Percentiles rank a stretch among this genome's conserved stretches.
Conservation (phyloP, 202 grass and related monocot genomes). For the Sporobolus alterniflorus region DNA sequence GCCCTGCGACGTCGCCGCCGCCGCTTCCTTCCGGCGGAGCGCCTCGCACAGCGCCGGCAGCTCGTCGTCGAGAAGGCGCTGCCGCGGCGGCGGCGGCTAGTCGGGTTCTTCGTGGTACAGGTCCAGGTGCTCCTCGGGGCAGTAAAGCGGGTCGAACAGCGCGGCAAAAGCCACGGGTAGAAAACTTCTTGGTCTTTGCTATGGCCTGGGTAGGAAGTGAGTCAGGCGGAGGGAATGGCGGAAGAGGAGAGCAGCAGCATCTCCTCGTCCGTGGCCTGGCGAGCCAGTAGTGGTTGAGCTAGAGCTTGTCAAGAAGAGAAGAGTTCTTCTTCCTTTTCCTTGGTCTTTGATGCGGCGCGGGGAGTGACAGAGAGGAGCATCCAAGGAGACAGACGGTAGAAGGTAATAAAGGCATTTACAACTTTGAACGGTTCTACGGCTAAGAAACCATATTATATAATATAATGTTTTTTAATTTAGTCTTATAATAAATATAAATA, state of each 20-base stretch:
- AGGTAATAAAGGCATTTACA: too few relatives aligned
- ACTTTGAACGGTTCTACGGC: too few relatives aligned
- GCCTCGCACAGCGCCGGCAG: conserved; percentile 42
- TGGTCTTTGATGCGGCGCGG: conserved; percentile 20
- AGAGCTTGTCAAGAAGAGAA: not conserved
- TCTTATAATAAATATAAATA: too few relatives aligned
- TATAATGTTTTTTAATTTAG: too few relatives aligned
- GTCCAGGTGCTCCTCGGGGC: conserved; percentile 72
- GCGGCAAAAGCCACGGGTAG: conserved; percentile 50
- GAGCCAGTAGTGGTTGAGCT: not conserved
- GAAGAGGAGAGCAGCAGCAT: conserved; percentile 36
- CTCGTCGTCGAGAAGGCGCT: conserved; percentile 33
- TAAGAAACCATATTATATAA: too few relatives aligned
- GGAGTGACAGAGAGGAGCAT: conserved; percentile 19
- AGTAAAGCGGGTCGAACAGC: conserved; percentile 67
- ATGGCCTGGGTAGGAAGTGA: too few relatives aligned
- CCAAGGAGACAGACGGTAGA: not conserved
- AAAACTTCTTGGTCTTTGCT: too few relatives aligned
- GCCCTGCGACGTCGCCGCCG: too few relatives aligned
- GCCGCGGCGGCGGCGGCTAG: not conserved
- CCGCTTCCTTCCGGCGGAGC: conserved; percentile 42
- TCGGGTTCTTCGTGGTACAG: conserved; percentile 41
- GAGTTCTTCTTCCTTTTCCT: not conserved
- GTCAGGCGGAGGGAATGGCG: conserved; percentile 21
- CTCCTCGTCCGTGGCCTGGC: conserved; percentile 54